Base-by-base conservation (phyloP, 2,329 filamentous ascomycete species). In the Neofusicoccum kwambonambiense region DNA sequence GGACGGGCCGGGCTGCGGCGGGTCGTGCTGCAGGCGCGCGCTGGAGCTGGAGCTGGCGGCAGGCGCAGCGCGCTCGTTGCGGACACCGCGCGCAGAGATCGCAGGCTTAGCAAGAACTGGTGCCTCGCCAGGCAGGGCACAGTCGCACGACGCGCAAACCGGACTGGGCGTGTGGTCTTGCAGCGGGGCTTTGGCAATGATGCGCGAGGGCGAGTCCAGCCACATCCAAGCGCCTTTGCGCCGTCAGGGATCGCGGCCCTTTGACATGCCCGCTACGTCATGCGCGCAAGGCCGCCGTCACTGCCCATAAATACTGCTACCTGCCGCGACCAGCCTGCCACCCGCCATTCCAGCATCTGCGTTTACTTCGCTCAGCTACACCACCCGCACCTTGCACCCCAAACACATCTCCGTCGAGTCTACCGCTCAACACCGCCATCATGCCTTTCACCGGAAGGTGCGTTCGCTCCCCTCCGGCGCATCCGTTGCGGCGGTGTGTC, bases 371-470 rank as follows among this genome's bases (percentile, higher is more conserved):
- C 49, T 35, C 22, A 35, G 11, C 27, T 8, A 54, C 50, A 41
- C 27, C n/a, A 41, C 27, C 31, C 49, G 31, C 58, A 62, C 37
- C 34, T 17, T n/a, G 37, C 41, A 17, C n/a, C 34, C 51, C 11
- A 11, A 17, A 1, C 27, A 22, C 34, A 39, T 27, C 51, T 19
- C 3, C 51, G 19, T 27, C 34, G 54, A 47, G 3, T 22, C n/a
- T 2, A 37, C 44, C 19, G 8, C 4, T 11, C 68, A 19, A 19
- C 41, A 69, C 66, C 72, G 63, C 69, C 80, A 82, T 65, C 74
- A 88, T 87, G 85, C 79, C 84, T 80, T 86, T 87, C 82, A 87
- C 85, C 72, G 83, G 82, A 73, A 83, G 80, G 82, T 84, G 76
- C 75, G 81, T 72, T 44, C 35, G 52, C 45, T 41, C n/a, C 19